These are phyloP conservation scores for Coemansia sp. DNA, from an alignment of 192 early-diverging fungal genomes.

Conservation along the genomic window DNA sequence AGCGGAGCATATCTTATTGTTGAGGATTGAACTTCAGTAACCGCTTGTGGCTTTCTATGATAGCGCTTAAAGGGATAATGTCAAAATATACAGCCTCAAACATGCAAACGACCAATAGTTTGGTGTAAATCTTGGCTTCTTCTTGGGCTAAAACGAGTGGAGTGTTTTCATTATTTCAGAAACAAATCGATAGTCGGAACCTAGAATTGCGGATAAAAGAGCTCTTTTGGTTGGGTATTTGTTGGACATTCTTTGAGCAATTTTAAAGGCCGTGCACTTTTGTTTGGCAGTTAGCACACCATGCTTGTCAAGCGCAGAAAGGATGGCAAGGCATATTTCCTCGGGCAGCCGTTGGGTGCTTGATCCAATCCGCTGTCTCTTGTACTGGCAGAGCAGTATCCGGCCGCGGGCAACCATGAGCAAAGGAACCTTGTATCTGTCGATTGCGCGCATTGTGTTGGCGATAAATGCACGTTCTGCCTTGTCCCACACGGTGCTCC, in stretches of 20 bases:
- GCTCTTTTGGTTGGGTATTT: conserved; percentile 4
- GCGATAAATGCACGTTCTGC: conserved; percentile 15
- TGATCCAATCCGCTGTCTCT: background rate
- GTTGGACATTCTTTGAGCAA: conserved; percentile 9
- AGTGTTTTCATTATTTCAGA: conserved; percentile 10
- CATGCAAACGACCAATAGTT: background rate
- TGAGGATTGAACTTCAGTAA: conserved; percentile 16
- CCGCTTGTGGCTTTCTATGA: no score
- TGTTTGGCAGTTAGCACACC: conserved; percentile 19
- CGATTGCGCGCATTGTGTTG: conserved; percentile 31
- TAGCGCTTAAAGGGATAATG: no score
- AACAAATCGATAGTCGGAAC: conserved; percentile 21
- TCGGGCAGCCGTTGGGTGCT: conserved; percentile 17
- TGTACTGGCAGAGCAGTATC: conserved; percentile 10
- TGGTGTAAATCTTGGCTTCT: background rate
- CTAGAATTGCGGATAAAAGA: conserved; percentile 21
- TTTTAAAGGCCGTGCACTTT: conserved; percentile 13
- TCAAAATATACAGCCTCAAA: background rate
- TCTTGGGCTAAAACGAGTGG: conserved; percentile 1
- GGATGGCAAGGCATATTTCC: conserved; percentile 19
- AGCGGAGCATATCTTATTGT: conserved; percentile 35
- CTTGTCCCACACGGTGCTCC: conserved; percentile 24
- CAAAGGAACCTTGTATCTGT: conserved; percentile 31
- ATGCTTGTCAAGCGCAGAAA: conserved; percentile 18
- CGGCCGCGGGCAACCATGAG: conserved; percentile 37